Percentiles rank a stretch among this genome's conserved stretches.
Conservation (phyloP, 306 rosid genomes). For the Ziziphus jujuba region DNA sequence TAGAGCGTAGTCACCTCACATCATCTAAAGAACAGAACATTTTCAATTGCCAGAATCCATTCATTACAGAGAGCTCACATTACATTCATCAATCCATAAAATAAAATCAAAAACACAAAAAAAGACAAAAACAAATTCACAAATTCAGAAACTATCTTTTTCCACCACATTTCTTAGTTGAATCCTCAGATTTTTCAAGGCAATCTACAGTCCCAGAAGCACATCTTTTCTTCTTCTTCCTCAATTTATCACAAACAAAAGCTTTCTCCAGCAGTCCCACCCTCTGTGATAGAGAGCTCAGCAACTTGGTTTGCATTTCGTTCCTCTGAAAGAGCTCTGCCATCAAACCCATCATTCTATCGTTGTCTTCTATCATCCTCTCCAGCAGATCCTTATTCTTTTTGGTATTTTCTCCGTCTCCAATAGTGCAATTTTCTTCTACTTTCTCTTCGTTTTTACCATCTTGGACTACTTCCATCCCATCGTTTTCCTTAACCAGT, state of each 20-base stretch:
- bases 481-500: conserved; percentile 18
- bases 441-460: background rate
- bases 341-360: conserved; percentile 64
- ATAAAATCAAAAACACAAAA: too few relatives aligned
- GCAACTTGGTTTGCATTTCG: conserved; percentile 46
- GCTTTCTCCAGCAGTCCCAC: conserved; percentile 68
- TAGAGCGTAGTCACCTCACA: too few relatives aligned
- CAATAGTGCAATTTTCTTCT: background rate
- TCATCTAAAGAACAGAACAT: too few relatives aligned
- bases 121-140: too few relatives aligned
- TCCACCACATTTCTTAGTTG: conserved; percentile 7
- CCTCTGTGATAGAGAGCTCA: conserved; percentile 53
- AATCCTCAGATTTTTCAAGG: background rate
- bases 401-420: conserved; percentile 6
- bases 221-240: conserved; percentile 46
- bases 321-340: conserved; percentile 44
- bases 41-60: too few relatives aligned
- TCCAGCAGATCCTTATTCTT: conserved; percentile 34
- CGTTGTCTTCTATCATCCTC: conserved; percentile 59
- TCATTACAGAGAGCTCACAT: too few relatives aligned
- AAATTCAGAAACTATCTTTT: background rate
- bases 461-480: background rate
- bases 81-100: too few relatives aligned
- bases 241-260: conserved; percentile 40
- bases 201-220: background rate